Evolutionary conservation across 2,329 filamentous ascomycete genomes (phyloP).

Genomic region (Phialemonium atrogriseum): DNA sequence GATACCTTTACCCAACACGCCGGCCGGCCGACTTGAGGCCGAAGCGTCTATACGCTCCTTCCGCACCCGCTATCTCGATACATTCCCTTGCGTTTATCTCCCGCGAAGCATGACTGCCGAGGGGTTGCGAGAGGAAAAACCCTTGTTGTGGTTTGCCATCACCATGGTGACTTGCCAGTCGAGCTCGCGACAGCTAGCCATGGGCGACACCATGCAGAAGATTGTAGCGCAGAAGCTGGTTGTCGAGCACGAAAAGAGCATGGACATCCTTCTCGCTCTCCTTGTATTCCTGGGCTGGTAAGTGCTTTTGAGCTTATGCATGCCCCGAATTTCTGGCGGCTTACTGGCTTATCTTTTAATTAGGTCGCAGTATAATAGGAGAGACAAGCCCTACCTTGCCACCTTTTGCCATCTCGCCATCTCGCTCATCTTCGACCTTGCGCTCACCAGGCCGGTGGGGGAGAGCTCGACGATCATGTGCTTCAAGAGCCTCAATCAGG

Average conservation of each 20-base stretch:
- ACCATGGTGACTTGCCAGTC: conserved; percentile 37
- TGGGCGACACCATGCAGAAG: conserved; percentile 32
- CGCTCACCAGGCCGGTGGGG: conserved; percentile 28
- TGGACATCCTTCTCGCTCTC: conserved; percentile 45
- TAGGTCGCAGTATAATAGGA: conserved; percentile 30
- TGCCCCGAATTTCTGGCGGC: background rate
- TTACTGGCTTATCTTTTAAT: background rate
- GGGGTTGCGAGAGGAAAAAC: conserved; percentile 29
- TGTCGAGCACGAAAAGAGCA: conserved; percentile 36
- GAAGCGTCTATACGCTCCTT: conserved; percentile 28
- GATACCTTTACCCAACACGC: conserved; percentile 9
- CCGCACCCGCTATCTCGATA: conserved; percentile 27
- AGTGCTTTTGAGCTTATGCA: too few relatives aligned
- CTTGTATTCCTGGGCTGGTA: conserved; percentile 38
- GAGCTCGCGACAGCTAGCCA: conserved; percentile 26
- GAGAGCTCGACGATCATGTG: conserved; percentile 24
- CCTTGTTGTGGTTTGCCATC: conserved; percentile 44
- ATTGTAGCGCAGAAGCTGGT: conserved; percentile 37
- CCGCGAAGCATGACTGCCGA: conserved; percentile 25
- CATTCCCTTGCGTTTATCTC: conserved; percentile 37
- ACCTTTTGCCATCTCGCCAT: conserved; percentile 33
- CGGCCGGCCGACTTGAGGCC: conserved; percentile 8
- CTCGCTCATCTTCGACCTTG: conserved; percentile 36
- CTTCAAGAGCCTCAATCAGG: conserved; percentile 17
- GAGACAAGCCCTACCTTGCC: conserved; percentile 34